Evolutionary conservation across 1,139 yeast genomes (phyloP), one percentile per base, ranked within the genome.

Genomic region (Saccharomycopsis crataegensis): DNA sequence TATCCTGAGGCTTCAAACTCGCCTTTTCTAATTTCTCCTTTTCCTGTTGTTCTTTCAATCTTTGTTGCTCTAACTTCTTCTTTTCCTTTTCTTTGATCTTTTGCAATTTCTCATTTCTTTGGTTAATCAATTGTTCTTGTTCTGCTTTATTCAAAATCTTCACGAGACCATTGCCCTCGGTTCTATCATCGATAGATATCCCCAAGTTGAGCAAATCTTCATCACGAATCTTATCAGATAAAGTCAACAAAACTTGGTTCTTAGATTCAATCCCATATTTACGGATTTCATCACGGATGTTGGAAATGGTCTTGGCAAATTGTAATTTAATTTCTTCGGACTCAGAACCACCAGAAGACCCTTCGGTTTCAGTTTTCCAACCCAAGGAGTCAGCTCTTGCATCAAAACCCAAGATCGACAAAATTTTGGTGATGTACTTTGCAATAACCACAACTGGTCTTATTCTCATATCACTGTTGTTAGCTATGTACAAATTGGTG

Each of bases 171-270:
- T 83, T 78, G 61, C 75, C 76, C 57, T 80, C 87, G 37, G 83
- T 79, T 64, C 97, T 81, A 68, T 93, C 99, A 67, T 93, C 98
- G 51, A 93, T 73, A 0, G 94, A 82, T 37, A 93, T 86, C 32
- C 95, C 94, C 57, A 90, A 71, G 33, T 80, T 77, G 56, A 89
- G 71, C 61, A 93, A 72, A 48, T 86, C 94, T 14, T 68, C 67
- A 60, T 82, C 81, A 59, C 93, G 76, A 8, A 85, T 64, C 12
- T 65, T 66, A 64, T 85, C 93, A 53, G 85, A 76, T 5, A 80
- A 73, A 16, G 72, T 70, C 56, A 93, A 74, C 56, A 89, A 76
- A 51, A 77, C 81, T 38, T 80, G 81, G 0, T 78, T 82, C 64
- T 83, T 82, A 12, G 73, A 72, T 8, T 43, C 62, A 61, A 88